Base-by-base conservation (phyloP, 805 yeast species). In the Phaffomyces opuntiae region DNA sequence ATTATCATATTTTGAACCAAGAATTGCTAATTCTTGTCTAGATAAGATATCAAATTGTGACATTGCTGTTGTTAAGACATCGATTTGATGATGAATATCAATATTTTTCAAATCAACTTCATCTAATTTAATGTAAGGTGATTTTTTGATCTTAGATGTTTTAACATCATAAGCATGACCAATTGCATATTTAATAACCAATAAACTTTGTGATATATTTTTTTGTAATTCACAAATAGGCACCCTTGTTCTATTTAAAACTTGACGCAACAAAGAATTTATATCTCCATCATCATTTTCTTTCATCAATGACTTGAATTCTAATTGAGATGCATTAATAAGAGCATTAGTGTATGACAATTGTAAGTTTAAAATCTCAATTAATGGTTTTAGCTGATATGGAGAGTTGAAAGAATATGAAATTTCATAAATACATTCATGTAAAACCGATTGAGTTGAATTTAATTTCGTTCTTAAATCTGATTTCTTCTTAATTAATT, bases 391-490 rank as follows among this genome's bases (percentile, higher is more conserved):
- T 29, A 74, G 50, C 38, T 67, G 69, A 8, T 57, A 54, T 24
- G 80, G 79, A 0, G 78, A 66, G 17, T 72, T 54, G 45, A 63
- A 69, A 0, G 79, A 70, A 49, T 70, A 75, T 1, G 79, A 70
- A 1, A 74, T 60, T 51, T 75, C 80, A 49, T 71, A 75, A 3
- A 67, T 56, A 49, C 77, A 72, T 51, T 75, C 79, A 32, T 70
- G 66, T 27, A 73, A 54, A 2, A 70, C 75, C 7, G 65, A 56
- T 27, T 64, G 60, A 41, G 73, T 66, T 13, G 60, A 53, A 9
- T 54, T 57, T 9, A 72, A 56, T 36, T 69, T 66, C 2, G 61
- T 51, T 33, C 65, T 52, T 5, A 73, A 54, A 1, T 55, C 27
- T 0, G 61, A 48, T 43, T 73, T 72, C 52, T 55, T 54, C 37